Conservation (phyloP, 2,329 filamentous ascomycete species). For the Microsporum ferrugineum region DNA sequence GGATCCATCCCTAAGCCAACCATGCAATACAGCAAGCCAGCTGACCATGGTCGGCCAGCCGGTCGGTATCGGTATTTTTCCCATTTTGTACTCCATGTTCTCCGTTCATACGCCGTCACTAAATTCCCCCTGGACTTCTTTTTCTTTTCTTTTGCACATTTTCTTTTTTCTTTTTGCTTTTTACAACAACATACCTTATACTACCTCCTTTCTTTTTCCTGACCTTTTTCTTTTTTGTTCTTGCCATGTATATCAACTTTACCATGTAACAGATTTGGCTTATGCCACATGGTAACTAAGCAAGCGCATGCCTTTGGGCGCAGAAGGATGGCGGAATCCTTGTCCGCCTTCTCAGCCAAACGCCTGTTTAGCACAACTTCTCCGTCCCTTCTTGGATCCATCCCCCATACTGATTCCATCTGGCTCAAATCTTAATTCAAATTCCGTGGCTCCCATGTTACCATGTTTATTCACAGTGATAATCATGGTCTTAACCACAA, state of each 20-base stretch:
- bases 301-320: background rate
- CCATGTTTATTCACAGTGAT: constrained; percentile 3
- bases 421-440: constrained; percentile 5
- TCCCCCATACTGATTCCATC: background rate
- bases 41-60: background rate
- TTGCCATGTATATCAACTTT: background rate
- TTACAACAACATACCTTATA: background rate
- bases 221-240: background rate
- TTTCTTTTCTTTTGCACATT: background rate
- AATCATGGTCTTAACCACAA: background rate
- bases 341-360: constrained; percentile 2
- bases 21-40: background rate
- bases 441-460: constrained; percentile 3
- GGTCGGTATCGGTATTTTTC: constrained; percentile 4
- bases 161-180: constrained; percentile 1
- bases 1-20: background rate
- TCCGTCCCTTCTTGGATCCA: background rate
- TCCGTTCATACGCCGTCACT: background rate
- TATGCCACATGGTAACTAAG: constrained; percentile 2
- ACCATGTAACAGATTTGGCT: constrained; percentile 1
- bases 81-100: background rate
- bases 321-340: constrained; percentile 3
- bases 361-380: background rate
- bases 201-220: background rate
- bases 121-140: background rate